Evolutionary conservation across 257 asterid genomes (phyloP), one percentile per base, ranked within the genome.

Genomic region (Lantana camara): DNA sequence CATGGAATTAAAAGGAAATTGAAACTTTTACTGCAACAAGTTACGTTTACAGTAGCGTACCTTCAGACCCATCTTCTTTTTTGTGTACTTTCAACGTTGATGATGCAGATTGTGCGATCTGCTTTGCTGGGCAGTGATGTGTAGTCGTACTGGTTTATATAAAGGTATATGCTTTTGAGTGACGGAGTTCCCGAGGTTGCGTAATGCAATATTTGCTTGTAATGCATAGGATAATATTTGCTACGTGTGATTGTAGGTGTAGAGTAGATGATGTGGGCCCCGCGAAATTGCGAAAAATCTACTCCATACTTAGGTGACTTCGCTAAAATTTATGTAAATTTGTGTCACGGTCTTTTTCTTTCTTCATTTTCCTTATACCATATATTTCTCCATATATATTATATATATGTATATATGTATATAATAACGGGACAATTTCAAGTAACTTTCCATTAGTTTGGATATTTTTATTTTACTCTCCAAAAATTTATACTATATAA

Each of bases 61-160:
- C 81, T 74, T 81, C 81, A 77, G 72, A 57, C 66, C 86, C 83
- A 77, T 80, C 9, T 24, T 69, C 41, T 1, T 21, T 29, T 22
- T 8, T 45, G 1, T 14, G 10, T 21, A 27, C 38, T 60, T 54
- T 13, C 48, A 10, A 42, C 49, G 59, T 32, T 15, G n/a, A 34
- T 27, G 45, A 38, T 24, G 16, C 11, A 22, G 29, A 30, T 2
- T 7, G 16, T 6, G 12, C 20, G 78, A 49, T 60, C 66, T 71
- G 76, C 35, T 49, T 8, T 73, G 30, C 14, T 49, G 64, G 35
- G 57, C 0, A 30, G 13, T 16, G 19, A 57, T 49, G 64, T 63
- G 54, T 17, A 53, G 38, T 32, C 19, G 54, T 7, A 50, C n/a
- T n/a, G 13, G 66, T 10, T 42, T 60, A 67, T 57, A 57, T 74